Evolutionary conservation across 2,329 filamentous ascomycete genomes (phyloP).

Genomic region (Ilyonectria mors-panacis): DNA sequence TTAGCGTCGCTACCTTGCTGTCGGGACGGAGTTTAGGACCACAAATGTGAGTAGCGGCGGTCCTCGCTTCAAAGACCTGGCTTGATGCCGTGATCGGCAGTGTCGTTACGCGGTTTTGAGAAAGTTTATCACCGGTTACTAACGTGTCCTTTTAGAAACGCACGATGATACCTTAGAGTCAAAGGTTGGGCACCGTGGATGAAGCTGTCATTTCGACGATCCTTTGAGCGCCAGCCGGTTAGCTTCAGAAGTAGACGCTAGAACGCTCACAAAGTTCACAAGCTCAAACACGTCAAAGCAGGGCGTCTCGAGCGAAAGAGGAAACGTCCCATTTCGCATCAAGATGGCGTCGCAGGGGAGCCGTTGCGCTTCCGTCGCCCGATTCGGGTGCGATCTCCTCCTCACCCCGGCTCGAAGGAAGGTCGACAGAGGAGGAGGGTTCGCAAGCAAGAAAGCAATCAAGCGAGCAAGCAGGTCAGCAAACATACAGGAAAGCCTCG

Average conservation of each 20-base stretch:
- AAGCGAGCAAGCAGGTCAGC: background rate
- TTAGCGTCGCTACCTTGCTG: constrained; percentile 21
- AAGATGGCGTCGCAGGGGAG: constrained; percentile 40
- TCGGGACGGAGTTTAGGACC: background rate
- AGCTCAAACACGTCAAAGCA: constrained; percentile 32
- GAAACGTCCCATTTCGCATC: constrained; percentile 37
- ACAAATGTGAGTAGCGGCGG: background rate
- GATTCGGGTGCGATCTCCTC: constrained; percentile 43
- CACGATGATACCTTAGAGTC: constrained; percentile 20
- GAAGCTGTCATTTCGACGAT: constrained; percentile 22
- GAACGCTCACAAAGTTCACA: constrained; percentile 16
- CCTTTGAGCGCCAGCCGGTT: constrained; percentile 18
- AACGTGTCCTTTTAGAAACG: constrained; percentile 19
- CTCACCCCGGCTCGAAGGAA: constrained; percentile 9
- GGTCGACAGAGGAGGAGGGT: background rate
- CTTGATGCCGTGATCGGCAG: constrained; percentile 10
- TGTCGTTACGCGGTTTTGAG: background rate
- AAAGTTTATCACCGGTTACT: constrained; percentile 11
- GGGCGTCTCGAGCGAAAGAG: constrained; percentile 29
- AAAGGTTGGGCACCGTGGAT: background rate
- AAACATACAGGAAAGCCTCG: background rate
- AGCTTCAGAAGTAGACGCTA: constrained; percentile 10
- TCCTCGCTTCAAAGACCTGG: background rate
- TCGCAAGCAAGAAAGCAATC: constrained; percentile 1
- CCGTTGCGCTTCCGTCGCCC: constrained; percentile 37